Percentiles rank a stretch among this genome's conserved stretches.
phyloP scores from a whole-genome alignment of 2,329 filamentous ascomycete species.

The Monilinia fructicola region DNA sequence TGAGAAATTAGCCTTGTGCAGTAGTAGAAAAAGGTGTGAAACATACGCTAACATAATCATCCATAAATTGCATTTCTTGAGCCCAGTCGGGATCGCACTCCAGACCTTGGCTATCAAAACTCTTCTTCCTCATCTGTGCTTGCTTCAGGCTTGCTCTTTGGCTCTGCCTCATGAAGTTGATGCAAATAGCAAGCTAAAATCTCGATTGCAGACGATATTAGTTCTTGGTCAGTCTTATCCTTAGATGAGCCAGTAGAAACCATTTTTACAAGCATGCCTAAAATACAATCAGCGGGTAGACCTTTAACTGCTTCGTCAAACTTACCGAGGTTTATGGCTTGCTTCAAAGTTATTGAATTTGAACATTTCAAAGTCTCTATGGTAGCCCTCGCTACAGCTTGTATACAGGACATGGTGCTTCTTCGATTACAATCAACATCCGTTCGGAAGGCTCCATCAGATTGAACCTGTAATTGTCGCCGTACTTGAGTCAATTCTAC shows the following conservation, averaged over 20 bases:
- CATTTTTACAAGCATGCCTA: slow-evolving; percentile 22
- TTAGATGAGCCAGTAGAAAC: slow-evolving; percentile 20
- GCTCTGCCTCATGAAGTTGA: background rate
- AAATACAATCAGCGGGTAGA: slow-evolving; percentile 14
- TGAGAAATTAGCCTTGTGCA: slow-evolving; percentile 27
- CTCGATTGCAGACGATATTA: slow-evolving; percentile 15
- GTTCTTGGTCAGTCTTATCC: slow-evolving; percentile 17
- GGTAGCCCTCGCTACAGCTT: slow-evolving; percentile 26
- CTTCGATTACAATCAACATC: slow-evolving; percentile 28
- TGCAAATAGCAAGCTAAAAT: slow-evolving; percentile 6
- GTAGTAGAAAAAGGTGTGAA: background rate
- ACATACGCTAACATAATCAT: slow-evolving; percentile 32
- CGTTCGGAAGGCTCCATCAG: slow-evolving; percentile 18
- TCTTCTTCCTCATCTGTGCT: slow-evolving; percentile 31
- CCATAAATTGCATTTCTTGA: slow-evolving; percentile 31
- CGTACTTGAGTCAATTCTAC: slow-evolving; percentile 36
- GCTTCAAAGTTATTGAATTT: slow-evolving; percentile 28
- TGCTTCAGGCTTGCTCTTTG: slow-evolving; percentile 16
- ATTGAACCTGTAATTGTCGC: slow-evolving; percentile 28
- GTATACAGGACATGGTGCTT: slow-evolving; percentile 31
- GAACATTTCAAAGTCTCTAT: slow-evolving; percentile 28
- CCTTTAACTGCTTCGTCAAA: background rate
- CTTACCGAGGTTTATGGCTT: slow-evolving; percentile 33
- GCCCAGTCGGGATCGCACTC: slow-evolving; percentile 29
- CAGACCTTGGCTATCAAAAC: slow-evolving; percentile 34